Percentiles rank a stretch among this genome's conserved stretches.
These are phyloP conservation scores for Suhomyces bolitotheri DNA, from an alignment of 1,139 yeast genomes.

Conservation along the genomic window DNA sequence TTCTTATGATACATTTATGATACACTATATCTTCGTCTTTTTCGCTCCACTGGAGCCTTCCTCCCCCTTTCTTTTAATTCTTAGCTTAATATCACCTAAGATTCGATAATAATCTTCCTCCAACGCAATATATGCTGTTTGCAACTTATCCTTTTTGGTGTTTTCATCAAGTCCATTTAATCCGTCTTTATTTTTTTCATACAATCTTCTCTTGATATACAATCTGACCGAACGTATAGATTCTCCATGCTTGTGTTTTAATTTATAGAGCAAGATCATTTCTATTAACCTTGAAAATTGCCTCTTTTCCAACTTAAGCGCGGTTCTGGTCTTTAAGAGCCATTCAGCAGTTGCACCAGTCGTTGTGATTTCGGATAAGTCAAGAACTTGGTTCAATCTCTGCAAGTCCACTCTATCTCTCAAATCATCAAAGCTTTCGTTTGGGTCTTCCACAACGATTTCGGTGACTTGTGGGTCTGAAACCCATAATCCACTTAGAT, in stretches of 20 bases:
- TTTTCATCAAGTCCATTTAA: constrained; percentile 62
- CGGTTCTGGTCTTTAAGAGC: constrained; percentile 37
- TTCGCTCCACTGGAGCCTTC: constrained; percentile 5
- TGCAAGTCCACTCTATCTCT: constrained; percentile 80
- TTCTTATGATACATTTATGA: neutral
- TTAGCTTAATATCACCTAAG: constrained; percentile 37
- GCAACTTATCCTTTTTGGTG: constrained; percentile 66
- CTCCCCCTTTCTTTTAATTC: constrained; percentile 16
- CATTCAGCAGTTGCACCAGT: constrained; percentile 38
- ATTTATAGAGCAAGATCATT: constrained; percentile 60
- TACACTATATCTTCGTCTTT: constrained; percentile 7
- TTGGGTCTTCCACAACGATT: constrained; percentile 92
- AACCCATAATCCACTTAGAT: constrained; percentile 57
- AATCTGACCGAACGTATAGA: constrained; percentile 49
- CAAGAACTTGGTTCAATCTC: constrained; percentile 38
- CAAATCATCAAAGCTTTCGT: constrained; percentile 87
- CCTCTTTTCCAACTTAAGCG: constrained; percentile 68
- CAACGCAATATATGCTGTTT: constrained; percentile 69
- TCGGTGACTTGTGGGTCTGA: constrained; percentile 58
- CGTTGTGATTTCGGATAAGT: constrained; percentile 25
- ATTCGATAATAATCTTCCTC: constrained; percentile 69
- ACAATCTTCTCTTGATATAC: constrained; percentile 71
- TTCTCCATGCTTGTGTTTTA: constrained; percentile 30
- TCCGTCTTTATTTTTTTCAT: constrained; percentile 76
- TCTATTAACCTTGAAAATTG: constrained; percentile 80